Conservation (phyloP, 768 basidiomycete genomes). For the Ramaria sp. region DNA sequence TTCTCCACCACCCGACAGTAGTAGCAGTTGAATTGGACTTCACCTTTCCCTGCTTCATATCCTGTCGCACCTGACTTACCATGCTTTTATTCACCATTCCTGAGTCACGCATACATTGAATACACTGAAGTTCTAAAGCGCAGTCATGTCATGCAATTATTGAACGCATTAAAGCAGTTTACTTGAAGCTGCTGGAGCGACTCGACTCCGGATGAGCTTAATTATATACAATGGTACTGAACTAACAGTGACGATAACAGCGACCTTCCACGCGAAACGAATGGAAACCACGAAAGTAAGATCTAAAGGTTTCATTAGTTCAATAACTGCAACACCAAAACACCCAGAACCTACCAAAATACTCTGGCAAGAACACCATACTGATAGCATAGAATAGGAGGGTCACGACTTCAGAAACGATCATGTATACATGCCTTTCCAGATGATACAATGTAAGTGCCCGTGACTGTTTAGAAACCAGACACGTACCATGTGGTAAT, state of each 20-base stretch:
- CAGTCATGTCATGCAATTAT: background rate
- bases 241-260: conserved; percentile 89
- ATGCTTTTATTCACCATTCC: conserved; percentile 8
- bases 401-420: conserved; percentile 82
- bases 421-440: conserved; percentile 87
- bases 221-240: conserved; percentile 86
- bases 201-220: conserved; percentile 73
- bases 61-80: conserved; percentile 7
- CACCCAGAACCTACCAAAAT: conserved; percentile 64
- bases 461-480: background rate
- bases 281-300: conserved; percentile 83
- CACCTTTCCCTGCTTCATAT: background rate
- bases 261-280: conserved; percentile 89
- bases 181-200: conserved; percentile 89
- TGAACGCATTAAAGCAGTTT: conserved; percentile 56
- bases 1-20: conserved; percentile 7
- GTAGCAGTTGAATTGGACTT: background rate
- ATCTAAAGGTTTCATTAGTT: conserved; percentile 37
- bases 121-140: background rate
- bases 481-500: conserved; percentile 82
- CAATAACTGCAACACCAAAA: background rate
- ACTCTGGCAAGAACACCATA: conserved; percentile 90
- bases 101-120: conserved; percentile 6
- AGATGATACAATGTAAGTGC: background rate
- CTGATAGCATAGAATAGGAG: conserved; percentile 81